Evolutionary conservation across 2,329 filamentous ascomycete genomes (phyloP).

Genomic region (Penicillium sp.): DNA sequence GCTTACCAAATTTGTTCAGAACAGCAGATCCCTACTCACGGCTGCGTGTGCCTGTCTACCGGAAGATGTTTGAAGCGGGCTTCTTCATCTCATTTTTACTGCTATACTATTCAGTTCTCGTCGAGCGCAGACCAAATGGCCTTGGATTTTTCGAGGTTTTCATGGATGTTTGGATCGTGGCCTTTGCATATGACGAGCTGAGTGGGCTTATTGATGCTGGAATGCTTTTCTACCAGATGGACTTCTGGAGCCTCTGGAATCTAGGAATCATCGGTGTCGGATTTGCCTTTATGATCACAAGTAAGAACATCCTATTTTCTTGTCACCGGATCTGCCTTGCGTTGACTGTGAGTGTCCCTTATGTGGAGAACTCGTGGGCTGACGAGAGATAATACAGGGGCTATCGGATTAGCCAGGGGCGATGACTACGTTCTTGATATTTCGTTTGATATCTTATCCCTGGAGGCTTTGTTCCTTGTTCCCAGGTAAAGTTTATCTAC

Average conservation of each 20-base stretch:
- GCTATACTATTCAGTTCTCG: slow-evolving; percentile 84
- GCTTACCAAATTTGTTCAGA: slow-evolving; percentile 29
- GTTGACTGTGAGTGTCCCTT: slow-evolving; percentile 8
- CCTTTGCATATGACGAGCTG: slow-evolving; percentile 85
- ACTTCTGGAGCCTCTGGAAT: slow-evolving; percentile 79
- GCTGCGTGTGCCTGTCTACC: slow-evolving; percentile 77
- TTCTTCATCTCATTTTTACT: slow-evolving; percentile 78
- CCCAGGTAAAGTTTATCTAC: slow-evolving; percentile 56
- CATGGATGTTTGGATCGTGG: slow-evolving; percentile 83
- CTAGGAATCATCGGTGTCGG: slow-evolving; percentile 75
- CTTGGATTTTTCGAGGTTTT: slow-evolving; percentile 72
- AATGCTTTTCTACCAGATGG: slow-evolving; percentile 79
- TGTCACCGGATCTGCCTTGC: slow-evolving; percentile 28
- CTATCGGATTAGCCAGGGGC: slow-evolving; percentile 66
- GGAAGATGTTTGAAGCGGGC: slow-evolving; percentile 80
- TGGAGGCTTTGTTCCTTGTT: slow-evolving; percentile 88
- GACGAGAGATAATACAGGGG: slow-evolving; percentile 52
- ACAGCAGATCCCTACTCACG: slow-evolving; percentile 74
- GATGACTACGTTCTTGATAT: slow-evolving; percentile 70
- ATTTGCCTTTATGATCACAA: slow-evolving; percentile 68
- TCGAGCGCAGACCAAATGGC: slow-evolving; percentile 67
- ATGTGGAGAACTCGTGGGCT: slow-evolving; percentile 4
- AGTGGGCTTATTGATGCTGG: slow-evolving; percentile 86
- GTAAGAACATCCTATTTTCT: slow-evolving; percentile 56
- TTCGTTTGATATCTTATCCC: slow-evolving; percentile 84